These are phyloP conservation scores for Yamadazyma songkhlaensis DNA, from an alignment of 1,139 yeast genomes.

Conservation along the genomic window DNA sequence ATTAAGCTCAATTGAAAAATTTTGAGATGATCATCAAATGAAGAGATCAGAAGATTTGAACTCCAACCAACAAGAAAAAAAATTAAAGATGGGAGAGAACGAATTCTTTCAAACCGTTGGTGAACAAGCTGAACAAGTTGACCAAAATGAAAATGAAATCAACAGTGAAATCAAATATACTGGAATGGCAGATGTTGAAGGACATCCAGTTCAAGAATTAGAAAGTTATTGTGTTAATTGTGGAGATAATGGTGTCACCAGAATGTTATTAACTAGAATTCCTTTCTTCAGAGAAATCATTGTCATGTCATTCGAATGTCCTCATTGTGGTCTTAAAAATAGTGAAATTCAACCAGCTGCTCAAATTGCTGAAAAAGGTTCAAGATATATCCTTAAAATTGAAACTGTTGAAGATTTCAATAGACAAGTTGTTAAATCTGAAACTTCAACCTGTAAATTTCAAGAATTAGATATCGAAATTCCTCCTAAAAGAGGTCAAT, in stretches of 20 bases:
- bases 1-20: conserved; percentile 4
- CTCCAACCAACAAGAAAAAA: conserved; percentile 18
- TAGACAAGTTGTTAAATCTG: conserved; percentile 91
- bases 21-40: conserved; percentile 13
- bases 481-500: conserved; percentile 92
- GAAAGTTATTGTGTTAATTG: conserved; percentile 97
- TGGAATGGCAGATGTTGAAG: conserved; percentile 78
- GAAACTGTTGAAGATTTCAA: conserved; percentile 74
- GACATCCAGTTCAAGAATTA: conserved; percentile 95
- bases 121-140: conserved; percentile 13
- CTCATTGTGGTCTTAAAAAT: conserved; percentile 89
- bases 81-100: conserved; percentile 13
- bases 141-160: conserved; percentile 19
- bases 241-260: conserved; percentile 77
- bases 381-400: conserved; percentile 66
- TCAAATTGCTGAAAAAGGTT: conserved; percentile 82
- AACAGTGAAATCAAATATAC: conserved; percentile 33
- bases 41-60: conserved; percentile 19
- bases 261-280: conserved; percentile 80
- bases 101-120: conserved; percentile 16
- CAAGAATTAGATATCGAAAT: conserved; percentile 88
- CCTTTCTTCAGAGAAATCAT: conserved; percentile 92
- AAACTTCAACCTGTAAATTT: conserved; percentile 79
- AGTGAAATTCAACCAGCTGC: conserved; percentile 95
- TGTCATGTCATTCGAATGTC: conserved; percentile 93